These are phyloP conservation scores for Stevia rebaudiana DNA, from an alignment of 140 eudicot species.

Conservation along the genomic window DNA sequence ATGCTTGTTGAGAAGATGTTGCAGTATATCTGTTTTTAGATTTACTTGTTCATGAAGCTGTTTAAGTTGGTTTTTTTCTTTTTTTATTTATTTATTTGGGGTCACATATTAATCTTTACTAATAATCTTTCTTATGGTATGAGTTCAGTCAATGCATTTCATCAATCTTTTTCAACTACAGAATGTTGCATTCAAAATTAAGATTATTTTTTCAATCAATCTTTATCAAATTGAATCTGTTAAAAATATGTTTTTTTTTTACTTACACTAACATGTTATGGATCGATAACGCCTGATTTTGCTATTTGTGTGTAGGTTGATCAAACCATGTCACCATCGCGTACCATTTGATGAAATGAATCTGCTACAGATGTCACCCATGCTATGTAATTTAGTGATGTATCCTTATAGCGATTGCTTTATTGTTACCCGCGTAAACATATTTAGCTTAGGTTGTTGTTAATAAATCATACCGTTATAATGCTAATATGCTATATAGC, in stretches of 20 bases:
- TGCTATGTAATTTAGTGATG: no score
- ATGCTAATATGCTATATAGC: not conserved
- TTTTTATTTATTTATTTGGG: not conserved
- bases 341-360: constrained; percentile 1
- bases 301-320: not conserved
- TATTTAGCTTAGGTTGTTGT: not conserved
- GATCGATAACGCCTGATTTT: not conserved
- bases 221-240: not conserved
- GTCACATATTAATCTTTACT: not conserved
- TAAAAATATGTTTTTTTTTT: not conserved
- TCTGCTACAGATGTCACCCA: not conserved
- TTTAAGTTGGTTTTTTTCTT: no score
- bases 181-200: not conserved
- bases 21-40: no score
- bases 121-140: not conserved
- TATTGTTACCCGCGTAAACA: not conserved
- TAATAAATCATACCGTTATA: not conserved
- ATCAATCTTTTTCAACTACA: not conserved
- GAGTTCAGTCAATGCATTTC: not conserved
- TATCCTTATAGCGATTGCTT: not conserved
- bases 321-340: not conserved
- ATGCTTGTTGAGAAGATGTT: not conserved
- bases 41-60: not conserved
- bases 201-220: not conserved
- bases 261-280: not conserved